Base-by-base conservation (phyloP, 2,329 filamentous ascomycete species). In the Lecanosticta acicola region DNA sequence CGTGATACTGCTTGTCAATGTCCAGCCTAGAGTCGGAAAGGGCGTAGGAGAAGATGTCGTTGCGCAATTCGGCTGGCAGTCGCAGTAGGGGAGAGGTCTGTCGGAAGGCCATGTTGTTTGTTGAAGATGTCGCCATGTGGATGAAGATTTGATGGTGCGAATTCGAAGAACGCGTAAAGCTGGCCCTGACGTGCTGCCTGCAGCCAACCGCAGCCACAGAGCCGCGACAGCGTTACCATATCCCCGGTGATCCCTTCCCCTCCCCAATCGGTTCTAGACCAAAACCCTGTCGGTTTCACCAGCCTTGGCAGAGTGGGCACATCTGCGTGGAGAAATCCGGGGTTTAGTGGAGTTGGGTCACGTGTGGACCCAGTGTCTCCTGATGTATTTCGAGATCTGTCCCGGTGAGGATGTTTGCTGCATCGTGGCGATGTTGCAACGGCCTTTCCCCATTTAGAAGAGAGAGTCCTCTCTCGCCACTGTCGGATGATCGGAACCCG, bases 21-120 rank as follows among this genome's bases (percentile, higher is more conserved):
- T 41, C 39, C 11, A 41, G 39, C 18, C 34, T 26, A 29, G n/a
- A 9, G 14, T 41, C 29, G 7, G 17, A 14, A 8, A 41, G 32
- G 9, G 39, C 39, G 14, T 33, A 41, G 3, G 26, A 24, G 14
- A 33, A 41, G 29, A 41, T 41, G 4, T 33, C 13, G 29, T 33
- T 41, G 7, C 39, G 24, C 4, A 33, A 13, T 18, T 41, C 39
- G 3, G 39, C 13, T 33, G 39, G 39, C 10, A 41, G 39, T 17
- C 26, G 4, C 3, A 41, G 39, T 11, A 41, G 29, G 3, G 29
- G 14, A 8, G 39, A 33, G 8, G 4, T 21, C 19, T 39, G 37
- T 37, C 3, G 17, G 8, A 4, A 3, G 14, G 16, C 35, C 35
- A 37, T 37, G 14, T 16, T 37, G 35, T 7, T 8, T 35, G 16